Conservation (phyloP, 2,329 filamentous ascomycete species). For the Colletotrichum gigasporum region DNA sequence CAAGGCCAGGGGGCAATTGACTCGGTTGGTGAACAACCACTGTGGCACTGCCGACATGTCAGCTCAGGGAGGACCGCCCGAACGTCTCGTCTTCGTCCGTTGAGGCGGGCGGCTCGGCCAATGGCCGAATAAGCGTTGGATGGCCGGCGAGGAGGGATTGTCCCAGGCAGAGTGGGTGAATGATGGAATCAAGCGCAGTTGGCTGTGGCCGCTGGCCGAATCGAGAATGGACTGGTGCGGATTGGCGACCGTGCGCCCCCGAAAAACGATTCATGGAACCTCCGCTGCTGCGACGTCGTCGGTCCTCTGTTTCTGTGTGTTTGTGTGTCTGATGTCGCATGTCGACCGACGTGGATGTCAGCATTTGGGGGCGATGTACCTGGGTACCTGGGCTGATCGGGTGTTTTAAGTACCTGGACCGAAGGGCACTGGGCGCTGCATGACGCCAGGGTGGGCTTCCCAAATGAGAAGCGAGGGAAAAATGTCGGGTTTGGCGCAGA, state of each 20-base stretch:
- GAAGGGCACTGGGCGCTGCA: background rate
- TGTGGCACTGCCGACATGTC: background rate
- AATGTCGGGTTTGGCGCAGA: background rate
- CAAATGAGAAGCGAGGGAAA: background rate
- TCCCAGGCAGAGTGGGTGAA: background rate
- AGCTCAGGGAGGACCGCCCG: background rate
- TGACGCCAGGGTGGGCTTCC: background rate
- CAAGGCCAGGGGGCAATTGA: background rate
- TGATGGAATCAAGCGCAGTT: background rate
- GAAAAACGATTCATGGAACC: constrained; percentile 23
- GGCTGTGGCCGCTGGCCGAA: background rate
- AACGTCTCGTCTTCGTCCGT: background rate
- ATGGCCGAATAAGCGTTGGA: constrained; percentile 4
- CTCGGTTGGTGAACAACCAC: too few relatives aligned
- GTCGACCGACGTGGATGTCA: constrained; percentile 15
- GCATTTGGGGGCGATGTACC: constrained; percentile 15
- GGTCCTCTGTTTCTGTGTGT: constrained; percentile 1
- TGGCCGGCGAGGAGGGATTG: background rate
- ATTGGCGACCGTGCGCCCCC: constrained; percentile 15
- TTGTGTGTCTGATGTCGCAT: constrained; percentile 30
- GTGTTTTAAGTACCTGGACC: constrained; percentile 6
- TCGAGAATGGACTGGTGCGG: background rate
- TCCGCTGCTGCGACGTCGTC: constrained; percentile 14
- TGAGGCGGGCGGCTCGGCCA: background rate
- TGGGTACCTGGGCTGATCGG: background rate